Conservation (phyloP, 2,329 filamentous ascomycete species). For the Fusarium torulosum region DNA sequence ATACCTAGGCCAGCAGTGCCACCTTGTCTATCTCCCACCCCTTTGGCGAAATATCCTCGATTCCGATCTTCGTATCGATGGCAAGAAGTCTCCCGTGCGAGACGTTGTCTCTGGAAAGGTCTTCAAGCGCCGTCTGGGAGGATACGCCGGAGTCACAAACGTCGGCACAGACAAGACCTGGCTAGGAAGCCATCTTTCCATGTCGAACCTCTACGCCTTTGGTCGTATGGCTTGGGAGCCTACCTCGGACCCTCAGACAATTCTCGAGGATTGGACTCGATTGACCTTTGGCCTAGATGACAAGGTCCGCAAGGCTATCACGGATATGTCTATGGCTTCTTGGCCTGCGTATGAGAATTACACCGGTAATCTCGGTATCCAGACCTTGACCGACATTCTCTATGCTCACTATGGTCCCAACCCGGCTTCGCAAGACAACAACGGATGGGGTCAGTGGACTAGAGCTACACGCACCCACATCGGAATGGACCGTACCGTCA, state of each 20-base stretch:
- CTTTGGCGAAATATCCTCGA: slow-evolving; percentile 77
- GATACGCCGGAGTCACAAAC: slow-evolving; percentile 75
- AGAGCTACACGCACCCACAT: slow-evolving; percentile 70
- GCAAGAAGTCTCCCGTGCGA: slow-evolving; percentile 65
- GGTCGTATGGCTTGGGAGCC: slow-evolving; percentile 76
- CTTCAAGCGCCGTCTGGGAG: slow-evolving; percentile 68
- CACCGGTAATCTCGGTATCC: slow-evolving; percentile 76
- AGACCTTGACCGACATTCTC: slow-evolving; percentile 76
- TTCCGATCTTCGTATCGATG: slow-evolving; percentile 74
- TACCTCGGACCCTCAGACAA: slow-evolving; percentile 52
- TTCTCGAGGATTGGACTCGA: slow-evolving; percentile 75
- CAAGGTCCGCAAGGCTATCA: slow-evolving; percentile 69
- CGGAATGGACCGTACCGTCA: slow-evolving; percentile 78
- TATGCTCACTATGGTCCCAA: slow-evolving; percentile 74
- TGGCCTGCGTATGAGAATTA: slow-evolving; percentile 81
- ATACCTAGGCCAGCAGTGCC: slow-evolving; percentile 77
- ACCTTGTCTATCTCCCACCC: slow-evolving; percentile 75
- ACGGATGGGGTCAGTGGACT: slow-evolving; percentile 79
- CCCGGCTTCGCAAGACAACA: slow-evolving; percentile 74
- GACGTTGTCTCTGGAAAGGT: slow-evolving; percentile 72
- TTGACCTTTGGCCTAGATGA: slow-evolving; percentile 72
- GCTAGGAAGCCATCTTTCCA: slow-evolving; percentile 76
- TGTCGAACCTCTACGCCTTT: slow-evolving; percentile 79
- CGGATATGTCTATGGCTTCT: slow-evolving; percentile 73
- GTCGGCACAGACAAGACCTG: slow-evolving; percentile 75